phyloP scores from a whole-genome alignment of 2,329 filamentous ascomycete species.

The Chrysoporthe austroafricana region DNA sequence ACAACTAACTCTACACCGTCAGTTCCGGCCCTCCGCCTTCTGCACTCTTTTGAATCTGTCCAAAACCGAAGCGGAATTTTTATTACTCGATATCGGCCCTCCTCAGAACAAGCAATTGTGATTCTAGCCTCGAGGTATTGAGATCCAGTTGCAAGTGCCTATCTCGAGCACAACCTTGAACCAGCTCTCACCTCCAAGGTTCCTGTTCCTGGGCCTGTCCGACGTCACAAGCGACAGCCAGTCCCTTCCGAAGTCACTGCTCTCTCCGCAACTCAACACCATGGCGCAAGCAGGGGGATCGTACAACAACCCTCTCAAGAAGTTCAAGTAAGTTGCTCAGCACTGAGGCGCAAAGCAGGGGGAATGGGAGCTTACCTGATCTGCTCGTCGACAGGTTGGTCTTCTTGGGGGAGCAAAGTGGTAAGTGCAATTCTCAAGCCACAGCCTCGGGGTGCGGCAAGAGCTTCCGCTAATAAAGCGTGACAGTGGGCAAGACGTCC shows the following conservation, averaged over 20 bases:
- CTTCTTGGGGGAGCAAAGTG: constrained; percentile 97
- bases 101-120: neutral
- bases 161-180: neutral
- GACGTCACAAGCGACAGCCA: constrained; percentile 5
- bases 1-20: constrained; percentile 21
- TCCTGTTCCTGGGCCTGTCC: constrained; percentile 3
- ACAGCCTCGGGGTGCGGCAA: neutral
- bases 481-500: constrained; percentile 92
- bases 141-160: neutral
- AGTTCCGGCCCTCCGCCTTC: constrained; percentile 3
- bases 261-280: constrained; percentile 42
- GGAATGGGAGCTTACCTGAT: constrained; percentile 23
- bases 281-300: constrained; percentile 86
- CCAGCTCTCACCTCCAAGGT: neutral
- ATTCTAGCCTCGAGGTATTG: neutral
- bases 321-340: constrained; percentile 80
- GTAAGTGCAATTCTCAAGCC: constrained; percentile 57
- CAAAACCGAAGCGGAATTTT: constrained; percentile 7
- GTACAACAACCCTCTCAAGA: constrained; percentile 99
- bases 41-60: constrained; percentile 13
- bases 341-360: neutral
- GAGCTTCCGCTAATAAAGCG: neutral
- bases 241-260: constrained; percentile 19
- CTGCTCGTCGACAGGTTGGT: constrained; percentile 68
- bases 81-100: neutral